Conservation (phyloP, 169 alveolate species). For the Cryptosporidium muris region DNA sequence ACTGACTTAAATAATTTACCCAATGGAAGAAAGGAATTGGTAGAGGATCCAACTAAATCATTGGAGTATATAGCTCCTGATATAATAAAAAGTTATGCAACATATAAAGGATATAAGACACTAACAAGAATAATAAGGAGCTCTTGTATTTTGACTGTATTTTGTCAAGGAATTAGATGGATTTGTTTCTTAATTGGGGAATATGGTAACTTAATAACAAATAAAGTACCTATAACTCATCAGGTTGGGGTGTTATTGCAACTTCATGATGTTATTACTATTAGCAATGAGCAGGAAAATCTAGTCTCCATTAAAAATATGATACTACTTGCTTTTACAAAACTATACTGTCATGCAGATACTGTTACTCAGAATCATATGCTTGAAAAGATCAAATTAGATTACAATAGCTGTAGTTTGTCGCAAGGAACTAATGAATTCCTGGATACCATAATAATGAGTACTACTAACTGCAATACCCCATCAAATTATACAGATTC, state of each 20-base stretch:
- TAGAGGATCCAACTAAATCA: not conserved
- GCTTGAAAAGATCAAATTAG: constrained; percentile 40
- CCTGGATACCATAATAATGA: constrained; percentile 8
- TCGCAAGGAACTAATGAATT: constrained; percentile 27
- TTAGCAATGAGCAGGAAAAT: constrained; percentile 14
- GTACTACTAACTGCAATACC: constrained; percentile 19
- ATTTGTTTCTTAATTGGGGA: constrained; percentile 49
- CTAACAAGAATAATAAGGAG: constrained; percentile 5
- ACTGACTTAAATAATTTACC: not conserved
- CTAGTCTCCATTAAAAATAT: constrained; percentile 29
- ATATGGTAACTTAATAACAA: constrained; percentile 42
- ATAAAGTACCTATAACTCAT: constrained; percentile 18
- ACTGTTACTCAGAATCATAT: constrained; percentile 30
- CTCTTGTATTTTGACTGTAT: constrained; percentile 2
- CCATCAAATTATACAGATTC: constrained; percentile 12
- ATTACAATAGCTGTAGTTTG: constrained; percentile 17
- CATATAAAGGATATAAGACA: constrained; percentile 22
- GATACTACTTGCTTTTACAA: constrained; percentile 55
- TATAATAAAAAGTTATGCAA: constrained; percentile 9
- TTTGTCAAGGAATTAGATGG: constrained; percentile 48
- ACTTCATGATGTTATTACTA: constrained; percentile 13
- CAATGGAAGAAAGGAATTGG: not conserved
- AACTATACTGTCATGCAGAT: constrained; percentile 43
- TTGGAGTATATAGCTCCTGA: too few species aligned
- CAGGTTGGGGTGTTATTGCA: constrained; percentile 32